phyloP scores from a whole-genome alignment of 306 rosid species.

The Medicago ruthenica region DNA sequence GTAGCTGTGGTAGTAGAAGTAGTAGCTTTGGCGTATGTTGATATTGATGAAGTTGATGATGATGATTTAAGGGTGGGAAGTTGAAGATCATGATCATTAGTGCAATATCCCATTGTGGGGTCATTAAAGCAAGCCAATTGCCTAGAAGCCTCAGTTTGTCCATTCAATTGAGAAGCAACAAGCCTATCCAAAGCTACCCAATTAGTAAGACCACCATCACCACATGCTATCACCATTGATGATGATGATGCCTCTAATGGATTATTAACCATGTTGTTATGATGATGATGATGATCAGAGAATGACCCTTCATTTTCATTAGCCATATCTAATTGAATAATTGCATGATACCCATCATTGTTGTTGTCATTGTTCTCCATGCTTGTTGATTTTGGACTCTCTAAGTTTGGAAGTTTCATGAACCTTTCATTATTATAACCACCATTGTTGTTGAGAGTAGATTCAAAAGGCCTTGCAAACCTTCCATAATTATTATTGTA shows the following conservation, averaged over 20 bases:
- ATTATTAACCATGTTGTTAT: conserved; percentile 41
- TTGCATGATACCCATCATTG: conserved; percentile 52
- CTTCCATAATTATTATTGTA: conserved; percentile 35
- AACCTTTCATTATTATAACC: conserved; percentile 56
- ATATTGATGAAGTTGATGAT: conserved; percentile 52
- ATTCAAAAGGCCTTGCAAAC: conserved; percentile 42
- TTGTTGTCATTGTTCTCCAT: conserved; percentile 43
- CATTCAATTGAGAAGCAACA: conserved; percentile 84
- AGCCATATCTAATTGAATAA: conserved; percentile 6
- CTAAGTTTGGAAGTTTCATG: conserved; percentile 75
- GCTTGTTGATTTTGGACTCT: conserved; percentile 73
- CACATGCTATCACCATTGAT: conserved; percentile 1
- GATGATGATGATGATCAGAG: conserved; percentile 19
- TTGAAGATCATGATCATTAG: conserved; percentile 52
- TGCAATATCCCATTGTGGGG: conserved; percentile 50
- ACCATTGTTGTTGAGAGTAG: conserved; percentile 9
- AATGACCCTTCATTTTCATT: conserved; percentile 48
- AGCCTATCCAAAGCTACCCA: conserved; percentile 88
- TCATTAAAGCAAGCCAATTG: conserved; percentile 58
- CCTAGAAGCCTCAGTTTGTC: conserved; percentile 60
- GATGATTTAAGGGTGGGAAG: conserved; percentile 62
- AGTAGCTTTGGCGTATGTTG: conserved; percentile 35
- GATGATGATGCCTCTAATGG: conserved; percentile 45
- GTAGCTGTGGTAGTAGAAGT: background rate
- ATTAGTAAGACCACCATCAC: conserved; percentile 52